Percentiles rank a stretch among this genome's conserved stretches.
Evolutionary conservation across 2,329 filamentous ascomycete species (phyloP).

Genomic region (Claviceps fusiformis): DNA sequence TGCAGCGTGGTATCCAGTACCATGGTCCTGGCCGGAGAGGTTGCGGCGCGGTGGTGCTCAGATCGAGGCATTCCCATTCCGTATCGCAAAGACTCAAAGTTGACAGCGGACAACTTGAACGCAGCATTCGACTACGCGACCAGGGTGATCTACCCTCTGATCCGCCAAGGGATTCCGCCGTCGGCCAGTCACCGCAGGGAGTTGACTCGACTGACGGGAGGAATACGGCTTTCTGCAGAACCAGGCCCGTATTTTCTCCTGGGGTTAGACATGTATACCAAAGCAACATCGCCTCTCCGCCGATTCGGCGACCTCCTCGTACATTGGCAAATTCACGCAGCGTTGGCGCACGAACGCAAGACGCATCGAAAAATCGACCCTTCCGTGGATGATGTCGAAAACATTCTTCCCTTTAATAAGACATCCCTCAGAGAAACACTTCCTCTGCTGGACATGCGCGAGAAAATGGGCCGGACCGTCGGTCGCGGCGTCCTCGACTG

Average conservation of each 20-base stretch:
- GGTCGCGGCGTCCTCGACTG: slow-evolving; percentile 34
- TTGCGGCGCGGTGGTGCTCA: slow-evolving; percentile 47
- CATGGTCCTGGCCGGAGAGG: slow-evolving; percentile 50
- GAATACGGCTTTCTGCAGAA: slow-evolving; percentile 35
- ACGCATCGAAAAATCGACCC: slow-evolving; percentile 13
- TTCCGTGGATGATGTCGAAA: slow-evolving; percentile 15
- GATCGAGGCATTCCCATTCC: slow-evolving; percentile 44
- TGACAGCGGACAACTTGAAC: slow-evolving; percentile 18
- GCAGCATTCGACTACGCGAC: slow-evolving; percentile 23
- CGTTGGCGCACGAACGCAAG: slow-evolving; percentile 33
- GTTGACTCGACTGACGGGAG: slow-evolving; percentile 26
- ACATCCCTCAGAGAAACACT: slow-evolving; percentile 29
- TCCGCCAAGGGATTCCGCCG: slow-evolving; percentile 19
- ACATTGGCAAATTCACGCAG: slow-evolving; percentile 54
- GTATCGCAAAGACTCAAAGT: slow-evolving; percentile 38
- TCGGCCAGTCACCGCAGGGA: slow-evolving; percentile 17
- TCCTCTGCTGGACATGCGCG: slow-evolving; percentile 36
- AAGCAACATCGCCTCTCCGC: slow-evolving; percentile 52
- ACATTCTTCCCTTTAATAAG: slow-evolving; percentile 33
- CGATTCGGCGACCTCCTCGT: slow-evolving; percentile 48
- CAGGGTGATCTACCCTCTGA: slow-evolving; percentile 20
- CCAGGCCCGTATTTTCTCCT: slow-evolving; percentile 43
- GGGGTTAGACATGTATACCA: slow-evolving; percentile 47
- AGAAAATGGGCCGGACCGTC: slow-evolving; percentile 34
- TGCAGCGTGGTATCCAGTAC: slow-evolving; percentile 23